phyloP scores from a whole-genome alignment of 768 basidiomycete genomes.

The Trametes coccinea region DNA sequence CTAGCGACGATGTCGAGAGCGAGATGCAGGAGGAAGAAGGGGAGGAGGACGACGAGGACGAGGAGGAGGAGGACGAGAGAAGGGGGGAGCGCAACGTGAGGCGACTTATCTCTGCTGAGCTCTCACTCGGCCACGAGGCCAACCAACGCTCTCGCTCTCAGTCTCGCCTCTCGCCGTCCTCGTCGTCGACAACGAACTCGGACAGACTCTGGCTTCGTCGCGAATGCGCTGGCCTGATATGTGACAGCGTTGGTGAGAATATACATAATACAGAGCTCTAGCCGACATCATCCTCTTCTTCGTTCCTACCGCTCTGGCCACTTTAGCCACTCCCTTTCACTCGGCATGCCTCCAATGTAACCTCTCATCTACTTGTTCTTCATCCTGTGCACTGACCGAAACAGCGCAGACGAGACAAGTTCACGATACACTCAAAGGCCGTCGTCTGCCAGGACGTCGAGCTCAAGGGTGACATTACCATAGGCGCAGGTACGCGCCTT shows the following conservation, averaged over 20 bases:
- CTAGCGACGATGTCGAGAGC: not conserved
- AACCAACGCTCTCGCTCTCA: not conserved
- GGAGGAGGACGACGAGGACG: not conserved
- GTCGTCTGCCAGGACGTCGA: constrained; percentile 94
- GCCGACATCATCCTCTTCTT: not conserved
- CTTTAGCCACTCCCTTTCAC: not conserved
- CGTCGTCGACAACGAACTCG: not conserved
- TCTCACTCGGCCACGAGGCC: constrained; percentile 14
- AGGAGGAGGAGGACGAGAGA: constrained; percentile 5
- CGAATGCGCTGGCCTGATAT: not conserved
- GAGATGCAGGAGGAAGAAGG: not conserved
- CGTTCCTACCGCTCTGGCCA: not conserved
- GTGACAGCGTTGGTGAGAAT: too few relatives aligned
- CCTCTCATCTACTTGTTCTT: not conserved
- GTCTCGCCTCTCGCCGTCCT: not conserved
- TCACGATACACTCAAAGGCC: constrained; percentile 87
- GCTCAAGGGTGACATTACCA: constrained; percentile 90
- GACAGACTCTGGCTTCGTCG: not conserved
- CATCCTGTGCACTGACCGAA: not conserved
- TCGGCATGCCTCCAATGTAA: constrained; percentile 25
- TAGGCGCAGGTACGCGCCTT: constrained; percentile 65
- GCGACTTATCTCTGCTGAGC: constrained; percentile 1
- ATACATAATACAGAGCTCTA: too few relatives aligned
- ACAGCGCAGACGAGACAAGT: constrained; percentile 72
- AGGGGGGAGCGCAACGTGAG: constrained; percentile 6